Base-by-base conservation (phyloP, 495 filamentous ascomycete species). In the Xylaria cubensis region DNA sequence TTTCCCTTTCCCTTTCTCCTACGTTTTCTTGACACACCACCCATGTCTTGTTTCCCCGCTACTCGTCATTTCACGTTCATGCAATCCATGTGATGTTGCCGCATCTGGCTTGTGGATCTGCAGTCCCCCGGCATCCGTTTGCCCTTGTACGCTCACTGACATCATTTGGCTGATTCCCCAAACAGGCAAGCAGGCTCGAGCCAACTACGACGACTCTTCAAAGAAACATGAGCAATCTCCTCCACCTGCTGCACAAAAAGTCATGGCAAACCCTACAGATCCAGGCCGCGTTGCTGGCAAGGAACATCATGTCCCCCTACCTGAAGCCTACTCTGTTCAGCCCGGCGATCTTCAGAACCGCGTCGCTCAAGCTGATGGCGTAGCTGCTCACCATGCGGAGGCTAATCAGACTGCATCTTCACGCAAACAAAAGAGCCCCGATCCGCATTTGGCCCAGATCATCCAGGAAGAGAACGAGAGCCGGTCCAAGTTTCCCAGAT, bases 381-480 rank as follows among this genome's bases (percentile, higher is more conserved):
- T 78, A 51, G 87, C 86, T 56, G 86, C 92, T 74, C 83, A 89
- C 78, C 82, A 85, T 68, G 80, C 74, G 69, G 83, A 81, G 44
- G 76, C 74, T 44, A 74, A 77, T 77, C 79, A 85, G 68, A 65
- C 65, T 13, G 74, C 76, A 13, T 74, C 74, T 4, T 72, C 73
- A 17, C 65, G 74, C 79, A 86, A 82, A 77, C 86, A 82, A 83
- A 90, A 88, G 64, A 80, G 87, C 42, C 90, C 93, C 67, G 85
- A 89, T 9, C 79, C 85, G n/a, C 88, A 91, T 68, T 87, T 98
- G 56, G 93, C 93, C 75, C 89, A 91, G 63, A 91, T 98, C 29
- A 90, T 99, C 5, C 92, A 94, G 50, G 96, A 99, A 81, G 96
- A 99, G 84, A 92, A 93, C 65, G 90, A 90, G 75, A 92, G 82